Conservation (phyloP, 345 rosid species). For the Hypericum androsaemum region DNA sequence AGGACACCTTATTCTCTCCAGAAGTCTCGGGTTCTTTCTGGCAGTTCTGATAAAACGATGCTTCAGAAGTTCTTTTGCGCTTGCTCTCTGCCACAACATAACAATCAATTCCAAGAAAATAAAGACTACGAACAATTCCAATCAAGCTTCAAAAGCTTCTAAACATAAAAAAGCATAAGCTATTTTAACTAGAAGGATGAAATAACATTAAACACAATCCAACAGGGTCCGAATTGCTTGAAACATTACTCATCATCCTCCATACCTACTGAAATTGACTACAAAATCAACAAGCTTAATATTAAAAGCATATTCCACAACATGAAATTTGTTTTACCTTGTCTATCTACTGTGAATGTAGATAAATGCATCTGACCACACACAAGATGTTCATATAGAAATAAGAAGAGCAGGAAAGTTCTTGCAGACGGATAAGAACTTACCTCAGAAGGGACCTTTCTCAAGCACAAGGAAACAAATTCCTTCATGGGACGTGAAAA, state of each 20-base stretch:
- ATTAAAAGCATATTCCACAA: too few relatives aligned
- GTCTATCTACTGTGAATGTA: too few relatives aligned
- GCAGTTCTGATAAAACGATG: conserved; percentile 79
- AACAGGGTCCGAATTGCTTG: too few relatives aligned
- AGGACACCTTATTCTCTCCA: conserved; percentile 85
- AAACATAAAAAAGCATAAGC: not conserved
- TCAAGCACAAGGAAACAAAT: conserved; percentile 86
- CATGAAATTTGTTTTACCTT: too few relatives aligned
- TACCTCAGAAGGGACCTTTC: conserved; percentile 91
- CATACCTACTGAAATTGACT: too few relatives aligned
- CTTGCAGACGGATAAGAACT: conserved; percentile 11
- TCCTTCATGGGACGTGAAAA: conserved; percentile 97
- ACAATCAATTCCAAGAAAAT: too few relatives aligned
- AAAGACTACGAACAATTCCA: too few relatives aligned
- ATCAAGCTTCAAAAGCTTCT: not conserved
- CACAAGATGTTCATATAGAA: not conserved
- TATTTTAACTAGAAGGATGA: too few relatives aligned
- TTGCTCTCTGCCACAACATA: conserved; percentile 63
- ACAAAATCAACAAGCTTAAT: too few relatives aligned
- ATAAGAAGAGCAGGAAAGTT: not conserved
- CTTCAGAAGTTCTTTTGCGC: conserved; percentile 93
- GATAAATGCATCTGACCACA: not conserved
- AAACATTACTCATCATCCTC: too few relatives aligned
- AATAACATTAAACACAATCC: too few relatives aligned
- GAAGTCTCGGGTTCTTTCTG: conserved; percentile 81